phyloP scores from a whole-genome alignment of 805 yeast genomes.

The Cephaloascus albidus region DNA sequence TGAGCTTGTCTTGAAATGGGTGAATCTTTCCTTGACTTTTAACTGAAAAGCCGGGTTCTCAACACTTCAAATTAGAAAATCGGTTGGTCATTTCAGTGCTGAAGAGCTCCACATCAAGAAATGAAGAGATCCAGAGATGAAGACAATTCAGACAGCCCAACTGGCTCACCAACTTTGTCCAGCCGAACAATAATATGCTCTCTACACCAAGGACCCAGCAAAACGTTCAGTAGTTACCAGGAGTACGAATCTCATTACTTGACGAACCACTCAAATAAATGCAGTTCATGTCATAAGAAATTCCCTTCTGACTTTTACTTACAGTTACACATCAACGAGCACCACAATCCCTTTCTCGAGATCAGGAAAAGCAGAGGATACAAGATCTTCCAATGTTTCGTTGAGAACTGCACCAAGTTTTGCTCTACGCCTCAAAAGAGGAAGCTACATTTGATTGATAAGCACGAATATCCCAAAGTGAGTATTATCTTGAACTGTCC shows the following conservation, averaged over 20 bases:
- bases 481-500: too few species aligned
- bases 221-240: conserved; percentile 4
- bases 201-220: conserved; percentile 10
- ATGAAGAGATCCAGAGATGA: neutral
- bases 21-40: too few species aligned
- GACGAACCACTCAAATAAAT: conserved; percentile 19
- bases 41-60: too few species aligned
- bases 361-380: conserved; percentile 28
- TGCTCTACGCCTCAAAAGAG: conserved; percentile 31
- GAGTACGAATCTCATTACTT: conserved; percentile 14
- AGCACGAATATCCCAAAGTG: conserved; percentile 39
- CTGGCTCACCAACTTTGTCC: too few species aligned
- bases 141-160: too few species aligned
- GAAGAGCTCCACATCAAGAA: too few species aligned
- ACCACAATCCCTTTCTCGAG: conserved; percentile 38
- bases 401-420: conserved; percentile 24
- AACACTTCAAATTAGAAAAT: too few species aligned
- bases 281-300: conserved; percentile 24
- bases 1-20: too few species aligned
- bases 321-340: conserved; percentile 40
- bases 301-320: conserved; percentile 35
- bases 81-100: too few species aligned
- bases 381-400: conserved; percentile 33
- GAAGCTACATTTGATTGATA: conserved; percentile 36
- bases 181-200: conserved; percentile 6